Percentiles rank a stretch among this genome's conserved stretches.
Evolutionary conservation across 176 grass and related monocot species (phyloP).

Genomic region (Canna indica): DNA sequence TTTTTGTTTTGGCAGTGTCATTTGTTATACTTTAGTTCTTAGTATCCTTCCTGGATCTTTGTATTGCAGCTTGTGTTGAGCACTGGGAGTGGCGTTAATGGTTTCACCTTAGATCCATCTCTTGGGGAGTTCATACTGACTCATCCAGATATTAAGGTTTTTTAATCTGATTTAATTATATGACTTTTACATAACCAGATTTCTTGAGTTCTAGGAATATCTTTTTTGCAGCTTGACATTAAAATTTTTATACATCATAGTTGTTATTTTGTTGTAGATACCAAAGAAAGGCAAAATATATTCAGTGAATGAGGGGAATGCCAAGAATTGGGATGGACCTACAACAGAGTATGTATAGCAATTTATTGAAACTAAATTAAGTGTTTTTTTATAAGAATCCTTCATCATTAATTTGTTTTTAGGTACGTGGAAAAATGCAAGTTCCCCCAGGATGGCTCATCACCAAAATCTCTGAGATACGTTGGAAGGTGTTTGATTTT

Average conservation of each 20-base stretch:
- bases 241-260: not conserved
- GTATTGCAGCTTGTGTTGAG: conserved; percentile 69
- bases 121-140: conserved; percentile 98
- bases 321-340: conserved; percentile 81
- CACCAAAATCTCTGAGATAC: conserved; percentile 93
- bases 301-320: conserved; percentile 95
- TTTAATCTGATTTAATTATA: not conserved
- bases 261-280: conserved; percentile 39
- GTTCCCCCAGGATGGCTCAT: conserved; percentile 57
- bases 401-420: conserved; percentile 7
- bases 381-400: conserved; percentile 19
- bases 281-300: conserved; percentile 89
- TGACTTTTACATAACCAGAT: not conserved
- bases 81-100: conserved; percentile 78
- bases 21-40: not conserved
- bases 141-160: conserved; percentile 84
- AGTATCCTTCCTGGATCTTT: not conserved
- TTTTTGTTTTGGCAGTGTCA: not conserved
- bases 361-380: not conserved
- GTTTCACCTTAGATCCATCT: conserved; percentile 94
- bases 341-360: conserved; percentile 54
- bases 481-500: conserved; percentile 54
- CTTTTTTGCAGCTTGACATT: not conserved
- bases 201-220: not conserved
- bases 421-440: conserved; percentile 97